phyloP scores from a whole-genome alignment of 139 green algal species.

The Nannochloris sp. region DNA sequence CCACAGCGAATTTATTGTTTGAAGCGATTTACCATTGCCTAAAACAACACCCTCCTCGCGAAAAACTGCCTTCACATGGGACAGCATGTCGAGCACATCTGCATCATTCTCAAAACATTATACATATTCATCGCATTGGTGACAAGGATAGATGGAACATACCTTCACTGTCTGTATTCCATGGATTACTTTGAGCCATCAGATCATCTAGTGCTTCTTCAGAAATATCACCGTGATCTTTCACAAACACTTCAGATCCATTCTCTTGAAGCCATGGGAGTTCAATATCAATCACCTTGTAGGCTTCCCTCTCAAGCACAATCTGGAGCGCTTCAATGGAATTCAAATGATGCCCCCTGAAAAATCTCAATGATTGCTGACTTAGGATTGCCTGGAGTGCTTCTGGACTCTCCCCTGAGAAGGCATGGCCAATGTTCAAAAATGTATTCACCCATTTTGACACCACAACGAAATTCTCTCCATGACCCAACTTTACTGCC shows the following conservation, averaged over 20 bases:
- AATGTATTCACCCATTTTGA: conserved; percentile 17
- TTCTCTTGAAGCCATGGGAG: neutral
- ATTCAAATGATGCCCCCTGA: neutral
- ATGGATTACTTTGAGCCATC: neutral
- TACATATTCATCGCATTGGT: neutral
- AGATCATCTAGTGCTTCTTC: neutral
- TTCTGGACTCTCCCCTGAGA: conserved; percentile 1
- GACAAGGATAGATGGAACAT: neutral
- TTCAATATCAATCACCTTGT: neutral
- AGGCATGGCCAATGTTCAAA: neutral
- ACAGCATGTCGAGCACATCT: neutral
- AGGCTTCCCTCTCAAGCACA: too few species aligned
- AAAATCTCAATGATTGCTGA: conserved; percentile 1
- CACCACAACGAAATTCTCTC: neutral
- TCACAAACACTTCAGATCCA: too few species aligned
- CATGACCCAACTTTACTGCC: neutral
- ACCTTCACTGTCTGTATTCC: neutral
- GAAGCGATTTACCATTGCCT: neutral
- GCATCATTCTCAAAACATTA: neutral
- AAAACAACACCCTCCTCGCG: neutral
- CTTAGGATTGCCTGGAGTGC: neutral
- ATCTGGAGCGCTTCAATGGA: neutral
- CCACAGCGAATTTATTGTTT: conserved; percentile 26
- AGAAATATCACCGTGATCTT: too few species aligned
- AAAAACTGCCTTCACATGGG: neutral